These are phyloP conservation scores for Aureobasidium namibiae DNA, from an alignment of 2,329 filamentous ascomycete genomes.

Conservation along the genomic window DNA sequence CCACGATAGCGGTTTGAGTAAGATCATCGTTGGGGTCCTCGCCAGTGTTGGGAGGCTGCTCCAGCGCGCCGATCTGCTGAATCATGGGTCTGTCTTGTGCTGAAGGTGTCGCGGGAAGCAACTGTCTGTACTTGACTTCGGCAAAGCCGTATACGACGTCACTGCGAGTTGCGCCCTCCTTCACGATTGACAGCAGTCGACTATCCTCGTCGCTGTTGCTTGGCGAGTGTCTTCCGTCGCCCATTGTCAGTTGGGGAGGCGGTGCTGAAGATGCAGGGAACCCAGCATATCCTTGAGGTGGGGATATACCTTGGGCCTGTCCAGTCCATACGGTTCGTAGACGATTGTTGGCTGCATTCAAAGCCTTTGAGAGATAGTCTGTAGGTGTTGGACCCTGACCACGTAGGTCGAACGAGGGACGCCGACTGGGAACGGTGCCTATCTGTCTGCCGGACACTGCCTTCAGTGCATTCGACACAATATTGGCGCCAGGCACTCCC, in stretches of 20 bases:
- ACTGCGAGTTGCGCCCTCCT: conserved; percentile 85
- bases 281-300: conserved; percentile 66
- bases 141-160: conserved; percentile 97
- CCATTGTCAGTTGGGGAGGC: conserved; percentile 57
- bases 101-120: conserved; percentile 81
- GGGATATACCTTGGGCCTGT: conserved; percentile 59
- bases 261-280: conserved; percentile 78
- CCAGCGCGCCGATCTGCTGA: conserved; percentile 45
- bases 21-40: conserved; percentile 60
- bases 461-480: conserved; percentile 66
- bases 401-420: conserved; percentile 67
- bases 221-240: conserved; percentile 50
- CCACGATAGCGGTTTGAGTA: conserved; percentile 76
- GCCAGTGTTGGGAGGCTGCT: conserved; percentile 27
- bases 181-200: conserved; percentile 69
- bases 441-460: conserved; percentile 59
- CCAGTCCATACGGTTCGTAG: conserved; percentile 52
- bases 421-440: conserved; percentile 58
- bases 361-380: conserved; percentile 87
- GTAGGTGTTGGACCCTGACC: conserved; percentile 67
- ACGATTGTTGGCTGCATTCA: conserved; percentile 81
- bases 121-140: conserved; percentile 95
- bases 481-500: conserved; percentile 55
- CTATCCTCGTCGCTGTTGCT: conserved; percentile 68
- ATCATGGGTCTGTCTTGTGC: conserved; percentile 60